A percentile compares a stretch with the other conserved stretches of the same genome.
These are phyloP conservation scores for Trichosanthes cucumerina DNA, from an alignment of 306 rosid species.

Conservation along the genomic window DNA sequence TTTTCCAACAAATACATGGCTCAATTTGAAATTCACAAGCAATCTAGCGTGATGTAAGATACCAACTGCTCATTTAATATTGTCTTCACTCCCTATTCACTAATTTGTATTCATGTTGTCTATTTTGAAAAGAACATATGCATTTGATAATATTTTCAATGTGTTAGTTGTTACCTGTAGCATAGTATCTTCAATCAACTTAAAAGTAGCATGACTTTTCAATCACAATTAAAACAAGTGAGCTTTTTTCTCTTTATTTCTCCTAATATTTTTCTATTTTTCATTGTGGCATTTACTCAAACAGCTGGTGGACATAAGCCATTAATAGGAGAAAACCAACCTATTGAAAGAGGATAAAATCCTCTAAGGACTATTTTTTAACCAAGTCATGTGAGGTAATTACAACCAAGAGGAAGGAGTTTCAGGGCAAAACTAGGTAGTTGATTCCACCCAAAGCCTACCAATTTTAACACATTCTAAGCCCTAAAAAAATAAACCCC, in stretches of 20 bases:
- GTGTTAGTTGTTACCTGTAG: background rate
- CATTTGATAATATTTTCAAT: background rate
- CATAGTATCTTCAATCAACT: background rate
- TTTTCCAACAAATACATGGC: too few species aligned
- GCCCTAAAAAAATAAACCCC: too few species aligned
- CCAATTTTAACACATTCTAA: too few species aligned
- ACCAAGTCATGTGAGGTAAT: too few species aligned
- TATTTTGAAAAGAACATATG: background rate
- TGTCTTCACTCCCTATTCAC: background rate
- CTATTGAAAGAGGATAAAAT: background rate
- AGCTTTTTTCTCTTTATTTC: background rate
- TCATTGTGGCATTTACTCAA: background rate
- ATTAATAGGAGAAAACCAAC: background rate
- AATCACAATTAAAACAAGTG: background rate
- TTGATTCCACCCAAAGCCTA: too few species aligned
- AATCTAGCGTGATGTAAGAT: too few species aligned
- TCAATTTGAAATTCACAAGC: too few species aligned
- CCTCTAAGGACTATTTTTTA: too few species aligned
- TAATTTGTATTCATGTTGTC: background rate
- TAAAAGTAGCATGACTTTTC: background rate
- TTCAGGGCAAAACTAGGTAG: too few species aligned
- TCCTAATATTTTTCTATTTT: background rate
- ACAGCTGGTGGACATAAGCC: background rate
- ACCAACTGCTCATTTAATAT: too few species aligned
- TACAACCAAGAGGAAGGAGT: background rate